Evolutionary conservation across 768 basidiomycete genomes (phyloP), one percentile per base, ranked within the genome.

Genomic region (Lentinula guzmanii): DNA sequence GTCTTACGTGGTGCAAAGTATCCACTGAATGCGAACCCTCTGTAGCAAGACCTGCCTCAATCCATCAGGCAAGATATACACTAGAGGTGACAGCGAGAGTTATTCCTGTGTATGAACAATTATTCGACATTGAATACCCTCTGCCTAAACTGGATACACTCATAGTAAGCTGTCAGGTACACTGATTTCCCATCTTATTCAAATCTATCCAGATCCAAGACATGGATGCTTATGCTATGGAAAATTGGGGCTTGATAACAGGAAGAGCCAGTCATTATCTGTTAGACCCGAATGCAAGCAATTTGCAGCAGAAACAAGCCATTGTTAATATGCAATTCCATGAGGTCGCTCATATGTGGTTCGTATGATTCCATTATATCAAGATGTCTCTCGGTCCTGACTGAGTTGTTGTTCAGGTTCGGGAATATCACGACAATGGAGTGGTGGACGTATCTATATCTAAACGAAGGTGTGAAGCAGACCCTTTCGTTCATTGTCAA

Each of bases 141-240:
- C 81, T 98, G 31, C 93, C 94, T 5, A 98, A 98, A 77, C 82
- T 98, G 48, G 96, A 98, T 69, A 95, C 95, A 2, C 80, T 98
- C 13, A 91, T 93, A 61, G 88, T 86, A 70, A 61, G 85, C 73
- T 21, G 18, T 21, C 34, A 15, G 58, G 21, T 61, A 42, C 34
- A 35, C 15, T 46, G 35, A 43, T 52, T 35, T 60, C 60, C 57
- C 24, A 61, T 35, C 50, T 46, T 60, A 35, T 37, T 60, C 41
- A 43, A n/a, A 35, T 15, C 18, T 24, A 9, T 34, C 28, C n/a
- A 33, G 39, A 58, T 28, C 16, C 33, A 35, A 58, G 57, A 45
- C 24, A 45, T 51, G 28, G 57, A 50, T 56, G n/a, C 66, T 78
- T 84, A 87, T 62, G 89, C 90, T 4, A 95, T 95, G 95, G 95